phyloP scores from a whole-genome alignment of 345 rosid genomes.

The Aurinia saxatilis region DNA sequence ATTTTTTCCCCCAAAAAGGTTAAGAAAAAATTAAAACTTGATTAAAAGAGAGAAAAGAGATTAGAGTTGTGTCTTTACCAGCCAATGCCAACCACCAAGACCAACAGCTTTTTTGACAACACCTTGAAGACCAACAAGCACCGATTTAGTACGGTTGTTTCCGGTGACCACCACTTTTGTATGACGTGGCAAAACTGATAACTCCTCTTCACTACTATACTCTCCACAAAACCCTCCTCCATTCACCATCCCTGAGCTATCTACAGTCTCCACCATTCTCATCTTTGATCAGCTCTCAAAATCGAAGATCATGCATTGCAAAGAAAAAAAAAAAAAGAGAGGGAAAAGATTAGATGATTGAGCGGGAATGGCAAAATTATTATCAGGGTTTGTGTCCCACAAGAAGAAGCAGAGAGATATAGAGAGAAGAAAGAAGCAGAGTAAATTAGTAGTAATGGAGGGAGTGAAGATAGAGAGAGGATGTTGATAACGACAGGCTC shows the following conservation, averaged over 20 bases:
- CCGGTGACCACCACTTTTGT: constrained; percentile 94
- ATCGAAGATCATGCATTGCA: constrained; percentile 68
- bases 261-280: constrained; percentile 67
- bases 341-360: constrained; percentile 17
- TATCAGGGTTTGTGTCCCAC: constrained; percentile 32
- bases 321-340: no score
- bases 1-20: background rate
- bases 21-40: background rate
- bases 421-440: constrained; percentile 30
- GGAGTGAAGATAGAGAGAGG: constrained; percentile 44
- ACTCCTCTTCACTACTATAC: constrained; percentile 92
- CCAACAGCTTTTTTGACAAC: constrained; percentile 98
- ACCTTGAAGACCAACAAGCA: constrained; percentile 89
- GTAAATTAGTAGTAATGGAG: constrained; percentile 13
- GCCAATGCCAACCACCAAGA: constrained; percentile 99
- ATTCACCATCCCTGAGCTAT: constrained; percentile 50
- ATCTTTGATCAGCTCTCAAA: background rate
- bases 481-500: constrained; percentile 32
- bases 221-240: constrained; percentile 66
- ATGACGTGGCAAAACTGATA: constrained; percentile 89
- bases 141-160: constrained; percentile 93
- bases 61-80: constrained; percentile 39
- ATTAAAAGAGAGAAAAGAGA: background rate
- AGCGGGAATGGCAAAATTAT: constrained; percentile 22
- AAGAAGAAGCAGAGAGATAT: constrained; percentile 47